These are phyloP conservation scores for Candida khao-thaluensis DNA, from an alignment of 805 yeast species.

Conservation along the genomic window DNA sequence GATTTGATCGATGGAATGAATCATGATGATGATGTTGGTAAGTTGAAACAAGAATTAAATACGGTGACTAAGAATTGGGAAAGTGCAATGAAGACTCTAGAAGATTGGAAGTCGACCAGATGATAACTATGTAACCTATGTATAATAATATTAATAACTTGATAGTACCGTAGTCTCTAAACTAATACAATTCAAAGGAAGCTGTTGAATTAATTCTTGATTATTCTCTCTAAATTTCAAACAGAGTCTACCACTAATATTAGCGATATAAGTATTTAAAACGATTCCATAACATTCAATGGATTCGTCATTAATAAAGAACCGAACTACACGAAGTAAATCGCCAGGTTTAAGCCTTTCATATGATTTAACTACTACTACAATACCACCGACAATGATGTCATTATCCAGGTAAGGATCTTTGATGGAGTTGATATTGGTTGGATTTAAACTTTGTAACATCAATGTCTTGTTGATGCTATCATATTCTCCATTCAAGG, in stretches of 20 bases:
- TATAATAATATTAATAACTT: conserved; percentile 5
- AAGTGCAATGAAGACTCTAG: conserved; percentile 38
- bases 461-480: conserved; percentile 27
- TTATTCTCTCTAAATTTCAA: conserved; percentile 20
- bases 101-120: conserved; percentile 30
- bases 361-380: conserved; percentile 32
- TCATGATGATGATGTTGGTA: conserved; percentile 12
- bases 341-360: conserved; percentile 30
- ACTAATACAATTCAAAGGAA: conserved; percentile 29
- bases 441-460: conserved; percentile 23
- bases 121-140: not conserved
- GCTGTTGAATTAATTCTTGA: conserved; percentile 25
- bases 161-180: conserved; percentile 32
- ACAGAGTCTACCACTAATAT: conserved; percentile 10
- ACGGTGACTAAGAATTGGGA: conserved; percentile 36
- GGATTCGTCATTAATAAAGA: conserved; percentile 18
- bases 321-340: conserved; percentile 27
- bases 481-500: conserved; percentile 16
- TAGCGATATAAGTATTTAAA: conserved; percentile 28
- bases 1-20: conserved; percentile 13
- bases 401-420: conserved; percentile 29
- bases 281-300: conserved; percentile 31
- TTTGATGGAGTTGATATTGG: conserved; percentile 21
- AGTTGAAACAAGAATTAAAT: conserved; percentile 28
- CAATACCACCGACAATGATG: conserved; percentile 31